phyloP scores from a whole-genome alignment of 148 eudicot genomes.

The Spergularia bocconei region DNA sequence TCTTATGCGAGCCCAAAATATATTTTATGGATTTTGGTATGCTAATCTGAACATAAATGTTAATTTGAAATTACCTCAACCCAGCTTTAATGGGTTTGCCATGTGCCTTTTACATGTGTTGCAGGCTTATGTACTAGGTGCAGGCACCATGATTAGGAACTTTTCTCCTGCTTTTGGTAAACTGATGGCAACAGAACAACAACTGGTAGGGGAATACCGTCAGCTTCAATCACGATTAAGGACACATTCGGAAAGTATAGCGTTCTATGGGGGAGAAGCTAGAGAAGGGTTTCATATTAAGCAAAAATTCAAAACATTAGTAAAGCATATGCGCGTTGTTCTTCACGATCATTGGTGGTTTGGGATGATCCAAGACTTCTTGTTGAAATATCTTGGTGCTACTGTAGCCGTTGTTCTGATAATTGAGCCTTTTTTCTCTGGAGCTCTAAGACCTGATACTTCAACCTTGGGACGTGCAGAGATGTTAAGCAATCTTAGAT shows the following conservation, averaged over 20 bases:
- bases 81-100: not conserved
- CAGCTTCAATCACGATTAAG: constrained; percentile 92
- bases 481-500: constrained; percentile 96
- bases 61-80: constrained; percentile 13
- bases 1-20: constrained; percentile 99
- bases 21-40: constrained; percentile 90
- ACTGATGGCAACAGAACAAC: constrained; percentile 90
- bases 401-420: constrained; percentile 95
- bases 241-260: constrained; percentile 97
- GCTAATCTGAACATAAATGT: not conserved
- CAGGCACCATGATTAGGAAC: constrained; percentile 84
- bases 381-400: constrained; percentile 95
- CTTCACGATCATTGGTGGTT: constrained; percentile 99
- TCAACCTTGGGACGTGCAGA: constrained; percentile 98
- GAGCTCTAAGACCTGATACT: constrained; percentile 76
- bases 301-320: constrained; percentile 76
- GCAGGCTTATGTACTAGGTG: constrained; percentile 92
- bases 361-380: constrained; percentile 98
- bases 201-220: constrained; percentile 95
- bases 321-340: constrained; percentile 74
- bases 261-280: constrained; percentile 87
- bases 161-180: constrained; percentile 95
- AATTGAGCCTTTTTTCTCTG: constrained; percentile 98
- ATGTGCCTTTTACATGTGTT: constrained; percentile 22
- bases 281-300: constrained; percentile 92